Evolutionary conservation across 495 filamentous ascomycete genomes (phyloP).

Genomic region (Cercophora sp.): DNA sequence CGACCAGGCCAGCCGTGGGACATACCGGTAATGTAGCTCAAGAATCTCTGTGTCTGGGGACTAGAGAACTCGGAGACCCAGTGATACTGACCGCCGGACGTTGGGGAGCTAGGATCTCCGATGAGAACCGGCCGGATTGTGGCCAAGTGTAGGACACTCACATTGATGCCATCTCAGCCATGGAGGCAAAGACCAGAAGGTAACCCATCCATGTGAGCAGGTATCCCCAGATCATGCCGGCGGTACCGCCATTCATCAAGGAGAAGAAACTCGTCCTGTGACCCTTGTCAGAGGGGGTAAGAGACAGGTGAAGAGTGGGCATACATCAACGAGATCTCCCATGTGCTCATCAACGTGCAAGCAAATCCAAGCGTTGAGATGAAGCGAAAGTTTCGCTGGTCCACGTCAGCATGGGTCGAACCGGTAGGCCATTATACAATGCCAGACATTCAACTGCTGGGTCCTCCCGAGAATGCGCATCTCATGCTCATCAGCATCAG

Average conservation of each 20-base stretch:
- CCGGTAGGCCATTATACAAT: no score
- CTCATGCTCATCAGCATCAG: conserved; percentile 19
- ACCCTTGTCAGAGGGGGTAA: neutral
- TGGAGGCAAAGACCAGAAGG: conserved; percentile 24
- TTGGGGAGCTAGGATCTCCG: conserved; percentile 14
- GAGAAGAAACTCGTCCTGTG: conserved; percentile 17
- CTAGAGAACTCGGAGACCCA: conserved; percentile 61
- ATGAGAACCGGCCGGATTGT: no score
- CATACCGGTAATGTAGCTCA: conserved; percentile 53
- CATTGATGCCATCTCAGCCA: conserved; percentile 33
- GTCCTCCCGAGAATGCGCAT: conserved; percentile 21
- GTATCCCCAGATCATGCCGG: conserved; percentile 32
- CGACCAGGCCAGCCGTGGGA: no score
- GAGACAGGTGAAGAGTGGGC: neutral
- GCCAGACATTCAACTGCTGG: conserved; percentile 20
- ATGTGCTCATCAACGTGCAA: conserved; percentile 48
- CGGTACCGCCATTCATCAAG: conserved; percentile 29
- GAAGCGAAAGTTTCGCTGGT: conserved; percentile 42
- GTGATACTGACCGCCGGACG: conserved; percentile 33
- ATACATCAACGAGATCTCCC: conserved; percentile 40
- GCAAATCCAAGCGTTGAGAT: conserved; percentile 46
- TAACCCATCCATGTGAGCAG: conserved; percentile 31
- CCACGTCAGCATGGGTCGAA: no score
- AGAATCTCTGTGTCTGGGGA: conserved; percentile 47
- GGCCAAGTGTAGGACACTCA: no score